Conservation (phyloP, 2,329 filamentous ascomycete species). For the Dothistroma pini region DNA sequence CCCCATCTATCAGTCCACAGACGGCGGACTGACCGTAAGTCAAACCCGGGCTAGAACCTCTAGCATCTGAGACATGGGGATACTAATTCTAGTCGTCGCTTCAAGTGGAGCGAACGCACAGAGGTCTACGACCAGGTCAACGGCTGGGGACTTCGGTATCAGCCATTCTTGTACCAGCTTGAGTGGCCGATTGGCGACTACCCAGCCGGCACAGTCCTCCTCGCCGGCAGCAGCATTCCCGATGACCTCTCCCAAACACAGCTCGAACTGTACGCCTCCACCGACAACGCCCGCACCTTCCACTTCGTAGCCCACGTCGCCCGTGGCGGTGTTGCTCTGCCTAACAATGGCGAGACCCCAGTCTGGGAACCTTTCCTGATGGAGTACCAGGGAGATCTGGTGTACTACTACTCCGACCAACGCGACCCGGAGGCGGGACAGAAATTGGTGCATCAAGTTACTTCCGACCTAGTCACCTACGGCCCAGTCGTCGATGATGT, state of each 20-base stretch:
- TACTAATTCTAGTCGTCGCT: too few relatives aligned
- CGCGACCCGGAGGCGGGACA: constrained; percentile 63
- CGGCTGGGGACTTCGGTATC: constrained; percentile 63
- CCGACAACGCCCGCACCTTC: constrained; percentile 60
- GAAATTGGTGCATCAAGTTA: constrained; percentile 63
- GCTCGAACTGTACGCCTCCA: constrained; percentile 66
- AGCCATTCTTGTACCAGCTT: constrained; percentile 65
- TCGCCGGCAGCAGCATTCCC: constrained; percentile 59
- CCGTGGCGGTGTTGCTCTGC: constrained; percentile 54
- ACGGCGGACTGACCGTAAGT: constrained; percentile 41
- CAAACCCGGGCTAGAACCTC: too few relatives aligned
- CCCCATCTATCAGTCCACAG: constrained; percentile 46
- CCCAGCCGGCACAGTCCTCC: constrained; percentile 59
- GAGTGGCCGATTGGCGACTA: constrained; percentile 56
- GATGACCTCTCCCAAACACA: constrained; percentile 58
- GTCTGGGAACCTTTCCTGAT: constrained; percentile 70
- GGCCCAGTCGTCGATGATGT: constrained; percentile 59
- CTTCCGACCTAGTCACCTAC: constrained; percentile 59
- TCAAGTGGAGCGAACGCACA: constrained; percentile 58
- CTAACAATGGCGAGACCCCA: constrained; percentile 17
- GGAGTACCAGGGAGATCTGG: constrained; percentile 56
- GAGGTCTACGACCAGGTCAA: constrained; percentile 62
- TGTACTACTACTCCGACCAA: constrained; percentile 70
- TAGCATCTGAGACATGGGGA: too few relatives aligned
- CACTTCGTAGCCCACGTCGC: constrained; percentile 65